phyloP scores from a whole-genome alignment of 305 asterid species.

The Fraxinus albicans region DNA sequence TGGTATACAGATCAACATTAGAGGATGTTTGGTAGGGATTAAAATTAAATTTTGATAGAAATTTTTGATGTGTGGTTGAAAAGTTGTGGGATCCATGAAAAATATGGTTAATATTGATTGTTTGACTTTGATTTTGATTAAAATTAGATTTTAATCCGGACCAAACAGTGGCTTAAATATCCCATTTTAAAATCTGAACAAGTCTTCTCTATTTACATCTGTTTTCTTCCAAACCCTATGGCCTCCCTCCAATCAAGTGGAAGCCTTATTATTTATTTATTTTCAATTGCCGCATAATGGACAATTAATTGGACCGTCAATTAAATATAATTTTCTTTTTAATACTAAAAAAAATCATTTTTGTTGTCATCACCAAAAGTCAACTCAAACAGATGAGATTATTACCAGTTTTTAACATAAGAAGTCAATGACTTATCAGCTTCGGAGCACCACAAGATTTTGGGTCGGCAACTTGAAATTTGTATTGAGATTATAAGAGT shows the following conservation, averaged over 20 bases:
- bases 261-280: background rate
- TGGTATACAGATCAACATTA: background rate
- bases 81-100: too few relatives aligned
- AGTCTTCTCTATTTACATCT: background rate
- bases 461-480: background rate
- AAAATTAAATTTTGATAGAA: too few relatives aligned
- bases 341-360: too few relatives aligned
- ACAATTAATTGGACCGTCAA: background rate
- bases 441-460: background rate
- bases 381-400: constrained; percentile 6
- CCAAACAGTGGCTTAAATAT: background rate
- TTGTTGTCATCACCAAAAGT: background rate
- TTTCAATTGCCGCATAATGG: background rate
- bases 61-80: too few relatives aligned
- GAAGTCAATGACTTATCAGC: background rate
- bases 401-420: background rate
- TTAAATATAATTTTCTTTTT: constrained; percentile 7
- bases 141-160: too few relatives aligned
- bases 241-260: constrained; percentile 17
- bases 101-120: too few relatives aligned
- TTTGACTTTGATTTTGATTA: too few relatives aligned
- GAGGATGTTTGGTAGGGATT: background rate
- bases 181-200: background rate
- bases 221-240: constrained; percentile 26
- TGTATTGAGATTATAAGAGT: background rate